Conservation (phyloP, 2,329 filamentous ascomycete species). For the Trichoderma cornu-damae region DNA sequence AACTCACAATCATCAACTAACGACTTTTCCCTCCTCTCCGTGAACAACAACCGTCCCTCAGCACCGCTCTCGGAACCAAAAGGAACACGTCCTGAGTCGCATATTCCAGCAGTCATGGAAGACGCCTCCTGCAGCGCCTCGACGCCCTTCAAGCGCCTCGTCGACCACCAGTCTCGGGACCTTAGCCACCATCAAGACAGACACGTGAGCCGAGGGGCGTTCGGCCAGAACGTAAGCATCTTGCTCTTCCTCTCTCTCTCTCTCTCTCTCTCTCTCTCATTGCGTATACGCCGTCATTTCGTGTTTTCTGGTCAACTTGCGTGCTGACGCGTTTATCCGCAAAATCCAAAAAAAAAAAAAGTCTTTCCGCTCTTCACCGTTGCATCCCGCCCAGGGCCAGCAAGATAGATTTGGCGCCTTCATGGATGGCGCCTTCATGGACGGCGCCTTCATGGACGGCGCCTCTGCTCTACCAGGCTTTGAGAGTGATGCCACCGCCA, state of each 20-base stretch:
- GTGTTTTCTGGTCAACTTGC: not conserved
- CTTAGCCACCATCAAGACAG: slow-evolving; percentile 40
- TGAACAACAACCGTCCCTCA: too few relatives aligned
- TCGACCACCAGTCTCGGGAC: slow-evolving; percentile 40
- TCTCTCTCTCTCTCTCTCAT: too few relatives aligned
- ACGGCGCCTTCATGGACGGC: slow-evolving; percentile 35
- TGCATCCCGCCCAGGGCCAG: slow-evolving; percentile 25
- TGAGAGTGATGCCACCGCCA: slow-evolving; percentile 32
- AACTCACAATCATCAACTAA: not conserved
- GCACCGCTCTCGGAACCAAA: not conserved
- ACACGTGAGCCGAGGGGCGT: slow-evolving; percentile 30
- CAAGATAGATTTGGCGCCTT: slow-evolving; percentile 35
- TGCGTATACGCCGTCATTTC: not conserved
- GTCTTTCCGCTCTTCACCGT: slow-evolving; percentile 33
- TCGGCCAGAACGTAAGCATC: slow-evolving; percentile 30
- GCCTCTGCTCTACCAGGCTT: slow-evolving; percentile 28
- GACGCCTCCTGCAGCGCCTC: slow-evolving; percentile 40
- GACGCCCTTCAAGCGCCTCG: slow-evolving; percentile 40
- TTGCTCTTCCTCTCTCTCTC: not conserved
- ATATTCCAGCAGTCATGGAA: slow-evolving; percentile 30
- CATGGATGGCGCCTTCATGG: slow-evolving; percentile 30
- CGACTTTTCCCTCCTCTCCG: not conserved
- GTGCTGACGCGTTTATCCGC: not conserved
- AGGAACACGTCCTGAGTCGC: not conserved
- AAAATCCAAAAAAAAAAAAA: slow-evolving; percentile 26